Base-by-base conservation (phyloP, 2,329 filamentous ascomycete species). In the Didymella glomerata region DNA sequence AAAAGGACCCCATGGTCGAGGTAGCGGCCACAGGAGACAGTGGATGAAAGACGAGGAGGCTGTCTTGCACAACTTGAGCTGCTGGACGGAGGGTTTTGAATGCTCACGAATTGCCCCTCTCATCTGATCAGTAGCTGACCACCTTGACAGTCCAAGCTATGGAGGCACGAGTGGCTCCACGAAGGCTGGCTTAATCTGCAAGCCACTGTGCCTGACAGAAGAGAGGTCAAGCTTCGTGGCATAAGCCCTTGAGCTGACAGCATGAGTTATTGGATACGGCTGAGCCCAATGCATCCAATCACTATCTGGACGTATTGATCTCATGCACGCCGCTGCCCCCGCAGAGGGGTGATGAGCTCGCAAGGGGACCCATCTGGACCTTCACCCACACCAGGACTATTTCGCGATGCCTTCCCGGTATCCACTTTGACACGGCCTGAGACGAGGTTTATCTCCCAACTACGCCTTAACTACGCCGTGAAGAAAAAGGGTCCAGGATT, bases 1-100 rank as follows among this genome's bases (percentile, higher is more conserved):
- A 11, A 6, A 42, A 25, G 28, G 20, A 38, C 2, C 54, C 47
- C 61, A 63, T 63, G 20, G 18, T 54, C 36, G 45, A 30, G 28
- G 41, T 38, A 24, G 5, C 27, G 3, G 34, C 36, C 48, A 42
- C 14, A 40, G 34, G 28, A 25, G 14, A 44, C 30, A 13, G 16
- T 30, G 13, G 18, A 48, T 16, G 20, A 20, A 22, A 30, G 40
- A 16, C 9, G 16, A 34, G 28, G 28, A 24, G 27, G 28, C 27
- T 30, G 38, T 44, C 22, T 45, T 58, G 42, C 22, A 28, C 36
- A 48, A 45, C 30, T 30, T 16, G 18, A 45, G 28, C 20, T 53
- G 49, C 55, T 24, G 45, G 28, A 20, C 11, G 44, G 49, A 25
- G 25, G 24, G n/a, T 38, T 58, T 58, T 54, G 34, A 45, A 49